phyloP scores from a whole-genome alignment of 179 eudicot genomes.

The Amaranthus tricolor region DNA sequence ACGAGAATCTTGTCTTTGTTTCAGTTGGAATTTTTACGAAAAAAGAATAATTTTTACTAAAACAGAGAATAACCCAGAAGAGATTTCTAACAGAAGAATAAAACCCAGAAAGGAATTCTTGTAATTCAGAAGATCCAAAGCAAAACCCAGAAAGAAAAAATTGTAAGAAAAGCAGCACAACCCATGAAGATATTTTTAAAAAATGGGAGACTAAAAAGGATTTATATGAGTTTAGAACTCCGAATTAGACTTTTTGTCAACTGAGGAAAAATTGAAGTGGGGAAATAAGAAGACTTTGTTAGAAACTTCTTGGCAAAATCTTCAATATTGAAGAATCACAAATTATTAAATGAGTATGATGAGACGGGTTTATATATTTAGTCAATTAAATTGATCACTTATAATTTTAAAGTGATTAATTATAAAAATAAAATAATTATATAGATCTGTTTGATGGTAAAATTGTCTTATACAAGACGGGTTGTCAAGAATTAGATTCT shows the following conservation, averaged over 20 bases:
- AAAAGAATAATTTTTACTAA: background rate
- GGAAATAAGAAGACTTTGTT: conserved; percentile 4
- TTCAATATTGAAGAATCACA: background rate
- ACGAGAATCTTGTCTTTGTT: too few relatives aligned
- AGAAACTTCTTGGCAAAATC: conserved; percentile 13
- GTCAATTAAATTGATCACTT: too few relatives aligned
- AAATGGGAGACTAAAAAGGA: background rate
- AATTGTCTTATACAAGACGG: background rate
- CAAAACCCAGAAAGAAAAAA: conserved; percentile 20
- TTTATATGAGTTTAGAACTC: conserved; percentile 25
- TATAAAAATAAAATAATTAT: background rate
- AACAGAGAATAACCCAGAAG: background rate
- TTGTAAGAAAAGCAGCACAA: conserved; percentile 8
- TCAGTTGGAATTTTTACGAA: too few relatives aligned
- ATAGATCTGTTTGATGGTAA: background rate
- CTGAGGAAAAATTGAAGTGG: background rate
- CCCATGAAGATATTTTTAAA: background rate
- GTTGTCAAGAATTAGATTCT: too few relatives aligned
- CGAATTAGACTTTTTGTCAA: conserved; percentile 28
- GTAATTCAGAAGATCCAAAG: conserved; percentile 9
- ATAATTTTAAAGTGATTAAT: background rate
- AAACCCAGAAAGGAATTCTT: conserved; percentile 20
- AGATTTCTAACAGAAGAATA: background rate
- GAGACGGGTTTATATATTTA: too few relatives aligned
- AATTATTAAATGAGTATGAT: too few relatives aligned